Conservation (phyloP, 129 eudicot species). For the Flaveria linearis region DNA sequence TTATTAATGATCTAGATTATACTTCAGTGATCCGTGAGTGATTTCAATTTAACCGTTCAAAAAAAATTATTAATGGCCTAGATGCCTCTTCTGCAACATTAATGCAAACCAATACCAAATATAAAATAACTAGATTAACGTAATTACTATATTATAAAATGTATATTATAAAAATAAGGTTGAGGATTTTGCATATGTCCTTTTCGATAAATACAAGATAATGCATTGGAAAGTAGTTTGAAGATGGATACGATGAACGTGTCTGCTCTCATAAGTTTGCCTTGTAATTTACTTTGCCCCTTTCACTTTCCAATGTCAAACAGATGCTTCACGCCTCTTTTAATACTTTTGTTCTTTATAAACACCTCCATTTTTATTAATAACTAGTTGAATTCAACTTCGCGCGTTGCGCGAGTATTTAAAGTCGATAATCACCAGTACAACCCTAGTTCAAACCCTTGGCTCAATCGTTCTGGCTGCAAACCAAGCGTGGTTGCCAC, state of each 20-base stretch:
- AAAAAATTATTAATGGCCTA: too few species aligned
- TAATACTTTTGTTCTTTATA: constrained; percentile 11
- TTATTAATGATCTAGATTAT: too few species aligned
- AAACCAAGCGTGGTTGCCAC: too few species aligned
- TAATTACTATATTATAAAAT: neutral
- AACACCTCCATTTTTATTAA: neutral
- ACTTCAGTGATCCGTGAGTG: too few species aligned
- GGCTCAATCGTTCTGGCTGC: too few species aligned
- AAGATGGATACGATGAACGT: constrained; percentile 33
- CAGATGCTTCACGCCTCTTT: constrained; percentile 49
- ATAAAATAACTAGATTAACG: neutral
- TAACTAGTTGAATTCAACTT: too few species aligned
- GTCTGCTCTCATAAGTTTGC: constrained; percentile 28
- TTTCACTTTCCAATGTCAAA: constrained; percentile 42
- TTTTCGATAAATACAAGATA: constrained; percentile 32
- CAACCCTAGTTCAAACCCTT: too few species aligned
- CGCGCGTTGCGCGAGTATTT: too few species aligned
- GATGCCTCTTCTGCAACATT: too few species aligned
- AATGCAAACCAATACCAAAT: too few species aligned
- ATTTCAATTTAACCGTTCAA: too few species aligned
- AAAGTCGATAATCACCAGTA: too few species aligned
- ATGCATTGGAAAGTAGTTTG: constrained; percentile 33
- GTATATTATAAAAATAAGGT: neutral
- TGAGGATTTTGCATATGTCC: constrained; percentile 15
- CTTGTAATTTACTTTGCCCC: constrained; percentile 37